A percentile compares a stretch with the other conserved stretches of the same genome.
phyloP scores from a whole-genome alignment of 2,329 filamentous ascomycete species.

The Aspergillus spinulosporus region DNA sequence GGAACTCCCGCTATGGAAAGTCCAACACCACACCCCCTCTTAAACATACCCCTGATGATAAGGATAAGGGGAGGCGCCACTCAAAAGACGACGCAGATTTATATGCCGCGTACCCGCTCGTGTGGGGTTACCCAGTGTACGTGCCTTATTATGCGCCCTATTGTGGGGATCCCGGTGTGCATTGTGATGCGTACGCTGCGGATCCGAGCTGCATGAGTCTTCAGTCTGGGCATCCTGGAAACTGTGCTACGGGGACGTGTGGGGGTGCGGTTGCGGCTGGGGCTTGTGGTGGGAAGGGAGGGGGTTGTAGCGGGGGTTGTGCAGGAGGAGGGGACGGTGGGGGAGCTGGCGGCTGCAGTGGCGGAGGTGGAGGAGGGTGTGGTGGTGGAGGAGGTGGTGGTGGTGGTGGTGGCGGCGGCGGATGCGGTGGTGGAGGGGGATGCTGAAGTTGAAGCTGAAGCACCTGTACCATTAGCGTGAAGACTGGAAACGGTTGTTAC shows the following conservation, averaged over 20 bases:
- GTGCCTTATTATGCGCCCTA: conserved; percentile 52
- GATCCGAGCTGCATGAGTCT: conserved; percentile 50
- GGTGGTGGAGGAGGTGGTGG: conserved; percentile 18
- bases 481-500: not conserved
- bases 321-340: conserved; percentile 44
- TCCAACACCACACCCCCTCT: conserved; percentile 28
- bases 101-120: conserved; percentile 35
- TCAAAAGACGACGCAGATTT: not conserved
- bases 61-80: not conserved
- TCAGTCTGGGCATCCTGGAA: conserved; percentile 43
- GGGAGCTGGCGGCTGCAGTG: conserved; percentile 47
- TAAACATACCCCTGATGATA: not conserved
- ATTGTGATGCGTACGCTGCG: conserved; percentile 43
- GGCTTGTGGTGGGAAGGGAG: conserved; percentile 43
- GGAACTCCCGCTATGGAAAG: conserved; percentile 1
- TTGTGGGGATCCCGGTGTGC: conserved; percentile 46
- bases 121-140: conserved; percentile 49
- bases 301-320: conserved; percentile 38
- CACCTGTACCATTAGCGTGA: not conserved
- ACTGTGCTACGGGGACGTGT: conserved; percentile 50
- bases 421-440: conserved; percentile 11
- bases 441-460: not conserved
- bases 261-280: conserved; percentile 47
- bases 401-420: not conserved
- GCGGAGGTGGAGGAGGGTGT: conserved; percentile 37